Percentiles rank a stretch among this genome's conserved stretches.
These are phyloP conservation scores for Neofusicoccum umdonicola DNA, from an alignment of 2,329 filamentous ascomycete genomes.

Conservation along the genomic window DNA sequence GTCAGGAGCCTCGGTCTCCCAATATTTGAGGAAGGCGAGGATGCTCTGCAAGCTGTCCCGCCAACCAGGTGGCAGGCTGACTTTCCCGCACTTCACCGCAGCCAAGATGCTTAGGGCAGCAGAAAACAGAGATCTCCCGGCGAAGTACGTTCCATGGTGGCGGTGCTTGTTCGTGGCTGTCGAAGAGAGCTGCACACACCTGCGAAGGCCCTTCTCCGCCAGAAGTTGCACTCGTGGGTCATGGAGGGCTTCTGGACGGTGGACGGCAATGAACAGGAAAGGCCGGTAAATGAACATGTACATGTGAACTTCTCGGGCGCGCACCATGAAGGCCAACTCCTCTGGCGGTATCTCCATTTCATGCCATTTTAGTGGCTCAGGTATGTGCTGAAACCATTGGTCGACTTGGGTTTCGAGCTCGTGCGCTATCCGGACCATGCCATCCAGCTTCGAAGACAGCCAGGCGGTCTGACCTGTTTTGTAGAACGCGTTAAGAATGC, in stretches of 20 bases:
- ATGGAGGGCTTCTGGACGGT: conserved; percentile 20
- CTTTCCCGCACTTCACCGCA: conserved; percentile 21
- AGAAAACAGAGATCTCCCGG: conserved; percentile 23
- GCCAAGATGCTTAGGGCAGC: conserved; percentile 29
- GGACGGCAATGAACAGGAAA: conserved; percentile 32
- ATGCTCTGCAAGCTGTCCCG: conserved; percentile 15
- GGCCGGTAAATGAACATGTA: conserved; percentile 32
- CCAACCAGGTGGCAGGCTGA: conserved; percentile 14
- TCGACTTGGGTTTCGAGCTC: conserved; percentile 20
- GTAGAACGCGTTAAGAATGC: conserved; percentile 20
- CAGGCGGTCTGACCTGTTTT: conserved; percentile 23
- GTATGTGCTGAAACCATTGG: conserved; percentile 14
- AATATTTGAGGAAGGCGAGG: conserved; percentile 21
- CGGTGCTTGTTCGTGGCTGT: conserved; percentile 27
- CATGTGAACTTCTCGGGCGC: conserved; percentile 18
- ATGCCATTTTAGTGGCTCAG: neutral
- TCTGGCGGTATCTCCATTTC: conserved; percentile 25
- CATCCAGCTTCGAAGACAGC: conserved; percentile 13
- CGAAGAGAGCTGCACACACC: conserved; percentile 23
- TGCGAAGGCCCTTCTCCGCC: conserved; percentile 23
- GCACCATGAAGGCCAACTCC: conserved; percentile 23
- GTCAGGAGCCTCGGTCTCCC: conserved; percentile 9
- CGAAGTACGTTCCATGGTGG: conserved; percentile 34
- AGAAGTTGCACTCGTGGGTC: conserved; percentile 19
- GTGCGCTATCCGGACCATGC: conserved; percentile 17